phyloP scores from a whole-genome alignment of 83 land plant species.

The Picea abies region DNA sequence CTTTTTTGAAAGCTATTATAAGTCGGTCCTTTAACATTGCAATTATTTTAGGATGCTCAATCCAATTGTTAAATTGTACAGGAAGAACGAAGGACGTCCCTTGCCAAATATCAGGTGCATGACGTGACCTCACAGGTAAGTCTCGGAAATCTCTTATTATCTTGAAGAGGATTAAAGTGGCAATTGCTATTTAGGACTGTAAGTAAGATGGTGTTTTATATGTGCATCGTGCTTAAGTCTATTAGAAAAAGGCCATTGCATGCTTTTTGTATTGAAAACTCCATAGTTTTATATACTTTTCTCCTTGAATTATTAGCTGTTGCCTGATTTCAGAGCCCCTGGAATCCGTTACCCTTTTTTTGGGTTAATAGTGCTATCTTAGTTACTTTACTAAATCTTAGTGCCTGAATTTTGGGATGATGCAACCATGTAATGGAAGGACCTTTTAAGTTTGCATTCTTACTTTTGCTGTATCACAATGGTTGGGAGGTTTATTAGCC shows the following conservation, averaged over 20 bases:
- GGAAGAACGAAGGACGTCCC: conserved; percentile 55
- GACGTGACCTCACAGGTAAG: conserved; percentile 63
- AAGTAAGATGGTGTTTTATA: background rate
- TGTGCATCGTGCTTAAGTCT: background rate
- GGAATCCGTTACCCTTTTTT: background rate
- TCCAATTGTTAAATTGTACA: conserved; percentile 13
- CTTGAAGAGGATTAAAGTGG: conserved; percentile 5
- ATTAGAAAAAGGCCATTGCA: background rate
- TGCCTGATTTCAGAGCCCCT: conserved; percentile 4
- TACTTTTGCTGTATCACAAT: conserved; percentile 10
- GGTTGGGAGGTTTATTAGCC: conserved; percentile 15
- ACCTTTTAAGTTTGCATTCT: conserved; percentile 11
- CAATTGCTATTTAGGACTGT: conserved; percentile 1
- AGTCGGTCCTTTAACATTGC: no score
- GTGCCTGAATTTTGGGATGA: background rate
- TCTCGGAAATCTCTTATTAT: conserved; percentile 12
- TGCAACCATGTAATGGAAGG: background rate
- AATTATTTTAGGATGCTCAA: background rate
- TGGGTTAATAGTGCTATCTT: background rate
- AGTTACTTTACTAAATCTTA: background rate
- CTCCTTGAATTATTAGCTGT: background rate
- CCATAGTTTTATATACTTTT: background rate
- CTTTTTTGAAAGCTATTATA: no score
- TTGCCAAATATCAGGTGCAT: conserved; percentile 51
- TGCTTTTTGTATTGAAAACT: background rate